phyloP scores from a whole-genome alignment of 371 early-diverging fungal species.

The Mucor lusitanicus region DNA sequence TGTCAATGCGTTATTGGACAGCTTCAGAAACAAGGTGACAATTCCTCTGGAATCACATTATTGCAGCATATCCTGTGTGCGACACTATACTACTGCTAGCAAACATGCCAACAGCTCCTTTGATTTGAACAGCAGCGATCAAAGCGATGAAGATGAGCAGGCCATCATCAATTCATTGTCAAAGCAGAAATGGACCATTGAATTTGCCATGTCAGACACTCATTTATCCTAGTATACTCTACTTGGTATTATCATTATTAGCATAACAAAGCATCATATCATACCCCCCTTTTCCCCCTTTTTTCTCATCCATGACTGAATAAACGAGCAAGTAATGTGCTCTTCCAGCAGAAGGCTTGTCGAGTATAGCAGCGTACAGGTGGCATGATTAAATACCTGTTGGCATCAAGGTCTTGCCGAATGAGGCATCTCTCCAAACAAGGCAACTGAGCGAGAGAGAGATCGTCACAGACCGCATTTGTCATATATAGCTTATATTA shows the following conservation, averaged over 20 bases:
- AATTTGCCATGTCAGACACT: not conserved
- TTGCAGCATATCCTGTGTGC: conserved; percentile 35
- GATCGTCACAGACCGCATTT: not conserved
- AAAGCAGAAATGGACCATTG: not conserved
- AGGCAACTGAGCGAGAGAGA: not conserved
- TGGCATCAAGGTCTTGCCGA: no score
- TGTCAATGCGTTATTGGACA: conserved; percentile 46
- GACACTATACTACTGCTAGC: not conserved
- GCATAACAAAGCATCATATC: not conserved
- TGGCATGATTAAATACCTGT: no score
- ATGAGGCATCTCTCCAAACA: no score
- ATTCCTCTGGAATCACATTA: conserved; percentile 36
- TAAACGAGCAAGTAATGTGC: no score
- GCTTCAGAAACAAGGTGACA: conserved; percentile 34
- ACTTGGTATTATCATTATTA: not conserved
- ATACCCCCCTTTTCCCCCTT: not conserved
- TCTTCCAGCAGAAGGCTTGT: no score
- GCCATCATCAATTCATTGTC: not conserved
- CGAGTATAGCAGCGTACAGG: no score
- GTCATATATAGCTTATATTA: not conserved
- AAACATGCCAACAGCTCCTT: not conserved
- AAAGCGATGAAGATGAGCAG: conserved; percentile 20
- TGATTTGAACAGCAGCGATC: conserved; percentile 13
- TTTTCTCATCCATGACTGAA: no score
- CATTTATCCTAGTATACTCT: not conserved